Evolutionary conservation across 495 filamentous ascomycete genomes (phyloP).

Genomic region (Pseudevernia furfuracea): DNA sequence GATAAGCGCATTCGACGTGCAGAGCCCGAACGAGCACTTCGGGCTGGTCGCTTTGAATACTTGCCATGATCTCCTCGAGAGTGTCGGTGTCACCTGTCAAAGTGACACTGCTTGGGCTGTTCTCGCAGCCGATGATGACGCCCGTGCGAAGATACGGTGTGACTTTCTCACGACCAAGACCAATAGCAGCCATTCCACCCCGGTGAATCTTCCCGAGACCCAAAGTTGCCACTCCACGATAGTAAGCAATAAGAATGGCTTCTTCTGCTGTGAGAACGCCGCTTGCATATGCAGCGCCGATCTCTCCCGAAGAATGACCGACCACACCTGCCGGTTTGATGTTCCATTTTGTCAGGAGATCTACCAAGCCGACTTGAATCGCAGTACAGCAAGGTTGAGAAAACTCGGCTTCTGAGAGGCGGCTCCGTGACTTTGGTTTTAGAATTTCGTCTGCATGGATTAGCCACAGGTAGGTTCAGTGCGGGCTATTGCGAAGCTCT

Average conservation of each 20-base stretch:
- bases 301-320: constrained; percentile 60
- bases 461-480: not conserved
- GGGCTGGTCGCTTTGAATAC: not conserved
- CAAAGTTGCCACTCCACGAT: constrained; percentile 27
- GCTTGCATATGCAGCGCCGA: constrained; percentile 55
- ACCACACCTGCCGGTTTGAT: constrained; percentile 42
- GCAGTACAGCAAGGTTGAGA: constrained; percentile 41
- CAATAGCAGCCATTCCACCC: constrained; percentile 17
- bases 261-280: constrained; percentile 37
- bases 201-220: not conserved
- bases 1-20: constrained; percentile 9
- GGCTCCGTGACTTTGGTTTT: constrained; percentile 2
- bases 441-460: constrained; percentile 5
- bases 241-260: constrained; percentile 37
- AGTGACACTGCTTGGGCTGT: constrained; percentile 3
- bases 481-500: not conserved
- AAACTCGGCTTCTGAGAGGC: constrained; percentile 21
- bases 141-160: constrained; percentile 4
- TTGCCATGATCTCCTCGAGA: not conserved
- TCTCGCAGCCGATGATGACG: constrained; percentile 12
- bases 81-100: constrained; percentile 6
- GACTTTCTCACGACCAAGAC: constrained; percentile 6
- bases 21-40: constrained; percentile 14
- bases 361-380: constrained; percentile 44
- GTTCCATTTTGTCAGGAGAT: constrained; percentile 38